Evolutionary conservation across 768 basidiomycete genomes (phyloP).

Genomic region (Amanita phalloides): DNA sequence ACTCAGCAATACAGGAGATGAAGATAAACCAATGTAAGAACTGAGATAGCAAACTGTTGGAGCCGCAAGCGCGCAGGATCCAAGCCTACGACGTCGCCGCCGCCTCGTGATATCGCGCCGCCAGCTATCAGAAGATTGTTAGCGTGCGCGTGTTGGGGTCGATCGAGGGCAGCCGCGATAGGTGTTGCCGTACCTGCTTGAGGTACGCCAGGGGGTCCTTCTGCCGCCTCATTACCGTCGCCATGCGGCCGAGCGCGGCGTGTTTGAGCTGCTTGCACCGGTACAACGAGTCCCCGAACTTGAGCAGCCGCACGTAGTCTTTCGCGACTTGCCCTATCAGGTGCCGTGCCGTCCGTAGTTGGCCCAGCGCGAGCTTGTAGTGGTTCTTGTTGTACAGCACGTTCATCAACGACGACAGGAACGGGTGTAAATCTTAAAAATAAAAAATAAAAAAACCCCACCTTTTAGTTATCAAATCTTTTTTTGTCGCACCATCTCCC

Average conservation of each 20-base stretch:
- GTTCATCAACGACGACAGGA: constrained; percentile 91
- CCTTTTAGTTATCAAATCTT: too few species aligned
- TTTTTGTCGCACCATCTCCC: too few species aligned
- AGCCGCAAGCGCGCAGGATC: too few species aligned
- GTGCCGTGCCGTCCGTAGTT: constrained; percentile 91
- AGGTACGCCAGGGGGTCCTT: constrained; percentile 98
- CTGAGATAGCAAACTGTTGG: too few species aligned
- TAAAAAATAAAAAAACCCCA: too few species aligned
- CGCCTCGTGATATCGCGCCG: too few species aligned
- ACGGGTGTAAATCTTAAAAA: constrained; percentile 50
- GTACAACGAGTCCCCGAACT: constrained; percentile 97
- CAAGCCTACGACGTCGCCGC: too few species aligned
- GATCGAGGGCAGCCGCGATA: constrained; percentile 95
- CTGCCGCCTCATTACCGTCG: constrained; percentile 96
- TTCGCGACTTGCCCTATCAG: constrained; percentile 95
- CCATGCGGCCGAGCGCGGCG: constrained; percentile 99
- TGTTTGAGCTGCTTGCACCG: constrained; percentile 98
- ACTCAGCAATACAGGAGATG: too few species aligned
- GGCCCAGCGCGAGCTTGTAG: constrained; percentile 97
- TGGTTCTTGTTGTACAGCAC: constrained; percentile 99
- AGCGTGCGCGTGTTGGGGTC: constrained; percentile 98
- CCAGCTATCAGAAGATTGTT: too few species aligned
- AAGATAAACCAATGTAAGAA: too few species aligned
- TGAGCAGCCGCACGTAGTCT: constrained; percentile 92
- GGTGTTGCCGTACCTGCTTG: constrained; percentile 98